Evolutionary conservation across 805 yeast genomes (phyloP).

Genomic region (Candida maris): DNA sequence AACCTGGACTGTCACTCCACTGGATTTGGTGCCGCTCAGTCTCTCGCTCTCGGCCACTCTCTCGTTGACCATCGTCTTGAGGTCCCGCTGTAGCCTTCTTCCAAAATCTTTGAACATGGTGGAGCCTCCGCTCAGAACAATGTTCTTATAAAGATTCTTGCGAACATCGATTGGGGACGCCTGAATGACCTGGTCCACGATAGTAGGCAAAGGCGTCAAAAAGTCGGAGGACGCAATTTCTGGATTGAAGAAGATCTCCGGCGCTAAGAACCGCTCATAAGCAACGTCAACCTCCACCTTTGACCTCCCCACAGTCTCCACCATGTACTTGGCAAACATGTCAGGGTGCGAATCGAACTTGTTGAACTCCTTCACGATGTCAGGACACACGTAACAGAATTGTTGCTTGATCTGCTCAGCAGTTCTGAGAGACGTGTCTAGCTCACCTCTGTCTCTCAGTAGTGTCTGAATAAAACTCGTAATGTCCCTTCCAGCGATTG

Average conservation of each 20-base stretch:
- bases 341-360: constrained; percentile 93
- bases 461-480: constrained; percentile 89
- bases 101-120: constrained; percentile 99
- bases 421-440: constrained; percentile 87
- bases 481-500: constrained; percentile 98
- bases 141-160: constrained; percentile 91
- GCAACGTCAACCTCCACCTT: constrained; percentile 84
- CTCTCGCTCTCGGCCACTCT: constrained; percentile 81
- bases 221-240: constrained; percentile 95
- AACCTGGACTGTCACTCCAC: constrained; percentile 96
- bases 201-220: constrained; percentile 93
- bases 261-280: constrained; percentile 95
- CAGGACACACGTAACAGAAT: constrained; percentile 96
- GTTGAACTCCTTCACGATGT: constrained; percentile 92
- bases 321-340: constrained; percentile 88
- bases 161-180: constrained; percentile 97
- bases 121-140: constrained; percentile 95
- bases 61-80: constrained; percentile 80
- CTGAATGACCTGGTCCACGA: constrained; percentile 93
- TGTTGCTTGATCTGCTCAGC: constrained; percentile 97
- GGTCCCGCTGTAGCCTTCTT: constrained; percentile 93
- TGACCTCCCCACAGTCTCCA: constrained; percentile 70
- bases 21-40: constrained; percentile 69
- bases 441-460: constrained; percentile 95
- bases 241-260: constrained; percentile 98